Conservation (phyloP, 805 yeast species). For the Metschnikowia lachancei region DNA sequence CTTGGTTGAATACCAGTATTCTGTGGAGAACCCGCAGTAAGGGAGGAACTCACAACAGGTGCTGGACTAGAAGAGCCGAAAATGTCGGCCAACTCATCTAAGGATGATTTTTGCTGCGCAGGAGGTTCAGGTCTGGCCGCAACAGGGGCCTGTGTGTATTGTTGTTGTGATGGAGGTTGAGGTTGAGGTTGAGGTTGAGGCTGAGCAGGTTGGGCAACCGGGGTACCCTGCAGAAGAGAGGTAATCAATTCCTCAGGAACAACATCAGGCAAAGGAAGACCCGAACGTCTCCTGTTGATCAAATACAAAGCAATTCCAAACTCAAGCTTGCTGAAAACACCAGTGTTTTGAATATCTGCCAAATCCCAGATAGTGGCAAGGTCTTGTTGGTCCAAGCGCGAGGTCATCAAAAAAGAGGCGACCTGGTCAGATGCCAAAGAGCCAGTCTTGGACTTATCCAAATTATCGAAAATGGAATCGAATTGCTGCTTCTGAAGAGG, state of each 20-base stretch:
- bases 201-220: constrained; percentile 10
- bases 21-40: constrained; percentile 9
- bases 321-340: constrained; percentile 74
- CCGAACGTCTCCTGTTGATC: constrained; percentile 80
- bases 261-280: constrained; percentile 71
- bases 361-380: constrained; percentile 94
- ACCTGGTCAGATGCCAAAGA: constrained; percentile 72
- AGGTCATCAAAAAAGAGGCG: constrained; percentile 84
- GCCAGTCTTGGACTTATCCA: constrained; percentile 67
- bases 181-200: constrained; percentile 6
- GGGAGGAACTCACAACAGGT: constrained; percentile 11
- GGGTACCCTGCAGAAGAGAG: constrained; percentile 21
- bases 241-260: constrained; percentile 64
- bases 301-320: constrained; percentile 92
- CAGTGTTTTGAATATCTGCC: constrained; percentile 84
- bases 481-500: constrained; percentile 72
- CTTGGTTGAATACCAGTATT: constrained; percentile 23
- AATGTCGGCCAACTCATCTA: constrained; percentile 63
- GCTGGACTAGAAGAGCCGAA: constrained; percentile 30
- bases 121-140: constrained; percentile 5
- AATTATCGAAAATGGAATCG: constrained; percentile 71
- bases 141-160: constrained; percentile 6
- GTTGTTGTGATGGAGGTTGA: neutral
- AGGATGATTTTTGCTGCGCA: constrained; percentile 45
- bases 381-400: constrained; percentile 78